These are phyloP conservation scores for Plasmodium cynomolgi DNA, from an alignment of 169 alveolate species.

Conservation along the genomic window DNA sequence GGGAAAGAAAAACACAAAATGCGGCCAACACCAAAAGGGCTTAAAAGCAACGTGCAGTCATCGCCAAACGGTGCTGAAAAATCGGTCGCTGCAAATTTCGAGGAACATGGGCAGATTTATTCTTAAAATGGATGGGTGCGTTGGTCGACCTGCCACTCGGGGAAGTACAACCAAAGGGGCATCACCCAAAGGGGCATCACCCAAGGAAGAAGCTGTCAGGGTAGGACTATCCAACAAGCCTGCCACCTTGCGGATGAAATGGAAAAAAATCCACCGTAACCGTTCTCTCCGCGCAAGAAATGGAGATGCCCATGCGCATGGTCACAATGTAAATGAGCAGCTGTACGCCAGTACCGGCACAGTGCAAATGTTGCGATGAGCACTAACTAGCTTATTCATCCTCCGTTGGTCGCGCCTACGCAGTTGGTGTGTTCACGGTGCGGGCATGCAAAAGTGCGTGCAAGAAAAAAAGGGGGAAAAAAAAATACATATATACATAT, in stretches of 20 bases:
- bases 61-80: not conserved
- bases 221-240: not conserved
- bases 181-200: not conserved
- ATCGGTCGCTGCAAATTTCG: not conserved
- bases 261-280: not conserved
- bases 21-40: not conserved
- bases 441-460: not conserved
- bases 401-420: not conserved
- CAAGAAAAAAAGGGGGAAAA: too few relatives aligned
- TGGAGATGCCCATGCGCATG: not conserved
- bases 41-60: not conserved
- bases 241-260: not conserved
- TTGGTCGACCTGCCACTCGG: not conserved
- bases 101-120: not conserved
- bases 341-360: not conserved
- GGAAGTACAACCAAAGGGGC: not conserved
- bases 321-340: not conserved
- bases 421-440: not conserved
- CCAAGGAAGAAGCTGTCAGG: not conserved
- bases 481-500: not conserved
- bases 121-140: not conserved
- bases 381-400: not conserved
- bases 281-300: not conserved
- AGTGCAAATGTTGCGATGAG: not conserved
- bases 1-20: not conserved